Base-by-base conservation (phyloP, 2,329 filamentous ascomycete species). In the Juglanconis oblonga region DNA sequence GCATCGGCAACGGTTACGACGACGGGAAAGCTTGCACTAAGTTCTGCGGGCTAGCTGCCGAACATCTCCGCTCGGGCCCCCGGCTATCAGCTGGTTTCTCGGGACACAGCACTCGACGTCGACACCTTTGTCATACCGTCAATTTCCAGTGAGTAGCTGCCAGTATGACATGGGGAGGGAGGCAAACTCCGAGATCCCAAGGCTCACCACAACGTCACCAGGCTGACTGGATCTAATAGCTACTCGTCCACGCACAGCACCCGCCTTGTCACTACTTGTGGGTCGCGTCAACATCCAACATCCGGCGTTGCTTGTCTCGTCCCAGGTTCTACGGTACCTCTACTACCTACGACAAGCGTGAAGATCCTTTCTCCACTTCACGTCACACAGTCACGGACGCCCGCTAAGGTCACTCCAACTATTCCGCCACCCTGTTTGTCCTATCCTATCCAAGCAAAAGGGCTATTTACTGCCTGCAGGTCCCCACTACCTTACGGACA, bases 311-410 rank as follows among this genome's bases (percentile, higher is more conserved):
- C 51, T 50, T 40, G 40, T 33, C 49, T 57, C 29, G 45, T 51
- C 38, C 4, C 32, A 17, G 35, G 55, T 33, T 36, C 36, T 50
- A 52, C 50, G 36, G 57, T 48, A 55, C 42, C 58, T 54, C 40
- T 49, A 55, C 61, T 17, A 47, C 36, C 57, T 31, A 50, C 35
- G 44, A 51, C 42, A 52, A 49, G 44, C 13, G 53, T 24, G 29
- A 24, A 53, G 32, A 35, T 40, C 56, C 24, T 10, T 33, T 38
- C 40, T 54, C 47, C 52, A 48, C 61, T 36, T 29, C 38, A 48
- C 35, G 50, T 63, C 44, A 51, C 55, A 63, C 58, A 51, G 29
- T 44, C 40, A 33, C 51, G 47, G 58, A 54, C 59, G n/a, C 44
- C 45, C 38, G 51, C 47, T 48, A 47, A 49, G 32, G 32, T 42